Base-by-base conservation (phyloP, 352 stramenopile species). In the Phytophthora sp. region DNA sequence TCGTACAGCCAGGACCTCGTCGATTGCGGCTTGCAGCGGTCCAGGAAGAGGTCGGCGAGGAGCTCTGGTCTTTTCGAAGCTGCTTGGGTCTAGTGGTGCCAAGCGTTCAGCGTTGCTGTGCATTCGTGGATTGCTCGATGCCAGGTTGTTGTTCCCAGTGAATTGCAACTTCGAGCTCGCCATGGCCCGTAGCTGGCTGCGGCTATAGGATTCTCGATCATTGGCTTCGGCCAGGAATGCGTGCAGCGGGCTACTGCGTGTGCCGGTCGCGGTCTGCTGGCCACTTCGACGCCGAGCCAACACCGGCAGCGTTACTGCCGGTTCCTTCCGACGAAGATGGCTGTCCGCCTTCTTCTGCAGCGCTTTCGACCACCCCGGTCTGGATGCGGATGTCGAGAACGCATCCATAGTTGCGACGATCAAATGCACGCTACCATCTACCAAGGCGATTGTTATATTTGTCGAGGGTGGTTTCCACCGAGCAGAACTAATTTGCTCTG, bases 171-270 rank as follows among this genome's bases (percentile, higher is more conserved):
- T 68, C 24, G 57, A 57, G 37, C 52, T 72, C 26, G 64, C 51
- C 57, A 72, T 64, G 1, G 51, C 64, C 4, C 64, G 58, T 18
- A 72, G 26, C 24, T 65, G 64, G 17, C 43, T 69, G 2, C 64
- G 57, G 21, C 64, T 69, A 45, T 68, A 72, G 10, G 17, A 39
- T 10, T 72, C 57, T 23, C 56, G 50, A 2, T 69, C 58, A 58
- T 64, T 60, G 11, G 13, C 31, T 4, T 64, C 38, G 28, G 54
- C 31, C 9, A 66, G 56, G n/a, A 65, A 54, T 11, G 44, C n/a
- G 18, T 56, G 37, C 32, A 72, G 24, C 21, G 58, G 57, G 17
- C 23, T 63, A 13, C 39, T 65, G 12, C 28, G 44, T 41, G 38
- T 12, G 5, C 12, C 39, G 23, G 21, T 48, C 17, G 5, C 23